Evolutionary conservation across 2,329 filamentous ascomycete genomes (phyloP).

Genomic region (Chrysoporthe austroafricana): DNA sequence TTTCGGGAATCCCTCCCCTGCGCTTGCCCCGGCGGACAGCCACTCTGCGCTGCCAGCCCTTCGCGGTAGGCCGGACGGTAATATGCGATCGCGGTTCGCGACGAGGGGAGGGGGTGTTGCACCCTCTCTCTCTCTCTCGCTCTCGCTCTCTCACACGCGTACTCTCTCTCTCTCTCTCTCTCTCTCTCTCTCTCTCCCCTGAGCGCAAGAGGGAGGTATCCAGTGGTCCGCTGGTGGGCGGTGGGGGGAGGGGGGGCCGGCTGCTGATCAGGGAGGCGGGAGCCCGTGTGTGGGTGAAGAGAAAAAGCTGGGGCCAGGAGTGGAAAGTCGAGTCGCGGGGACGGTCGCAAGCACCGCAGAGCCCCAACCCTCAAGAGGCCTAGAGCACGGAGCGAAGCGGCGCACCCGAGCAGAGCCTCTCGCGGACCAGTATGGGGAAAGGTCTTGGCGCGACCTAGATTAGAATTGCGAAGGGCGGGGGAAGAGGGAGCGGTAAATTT

Average conservation of each 20-base stretch:
- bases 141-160: too few relatives aligned
- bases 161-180: too few relatives aligned
- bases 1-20: not conserved
- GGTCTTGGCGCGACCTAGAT: slow-evolving; percentile 28
- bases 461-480: slow-evolving; percentile 27
- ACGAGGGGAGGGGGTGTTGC: not conserved
- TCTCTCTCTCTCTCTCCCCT: not conserved
- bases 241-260: too few relatives aligned
- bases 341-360: slow-evolving; percentile 26
- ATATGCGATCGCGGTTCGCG: not conserved
- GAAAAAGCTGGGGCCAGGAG: not conserved
- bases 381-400: slow-evolving; percentile 24
- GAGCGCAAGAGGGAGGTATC: not conserved
- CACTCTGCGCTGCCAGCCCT: slow-evolving; percentile 11
- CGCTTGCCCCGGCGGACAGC: not conserved
- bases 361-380: slow-evolving; percentile 24
- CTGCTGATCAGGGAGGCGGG: not conserved
- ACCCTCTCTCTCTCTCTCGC: too few relatives aligned
- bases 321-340: slow-evolving; percentile 17
- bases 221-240: not conserved
- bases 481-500: slow-evolving; percentile 24
- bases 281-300: slow-evolving; percentile 6
- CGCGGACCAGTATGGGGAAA: slow-evolving; percentile 29
- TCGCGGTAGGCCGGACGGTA: not conserved
- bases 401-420: slow-evolving; percentile 26